A percentile compares a stretch with the other conserved stretches of the same genome.
Conservation (phyloP, 768 basidiomycete species). For the Gloeophyllum trabeum region DNA sequence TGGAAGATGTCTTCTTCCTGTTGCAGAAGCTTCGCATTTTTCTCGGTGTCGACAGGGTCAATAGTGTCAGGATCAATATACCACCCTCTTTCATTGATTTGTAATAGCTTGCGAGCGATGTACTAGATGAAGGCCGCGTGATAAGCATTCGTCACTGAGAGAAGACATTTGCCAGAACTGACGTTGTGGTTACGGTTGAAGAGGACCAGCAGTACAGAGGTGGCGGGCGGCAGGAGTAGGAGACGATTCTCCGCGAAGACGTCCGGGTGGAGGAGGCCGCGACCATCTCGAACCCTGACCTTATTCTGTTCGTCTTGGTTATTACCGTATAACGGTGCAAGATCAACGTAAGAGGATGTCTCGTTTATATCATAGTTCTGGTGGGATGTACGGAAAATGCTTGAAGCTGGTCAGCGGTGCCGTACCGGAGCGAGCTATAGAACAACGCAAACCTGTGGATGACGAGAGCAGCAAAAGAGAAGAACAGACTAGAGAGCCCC, state of each 20-base stretch:
- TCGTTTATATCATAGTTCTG: slow-evolving; percentile 59
- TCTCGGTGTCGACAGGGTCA: slow-evolving; percentile 11
- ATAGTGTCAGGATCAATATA: slow-evolving; percentile 46
- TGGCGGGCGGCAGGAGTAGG: slow-evolving; percentile 68
- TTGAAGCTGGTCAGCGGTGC: slow-evolving; percentile 16
- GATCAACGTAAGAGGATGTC: slow-evolving; percentile 81
- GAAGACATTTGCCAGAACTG: slow-evolving; percentile 13
- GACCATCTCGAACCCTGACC: slow-evolving; percentile 47
- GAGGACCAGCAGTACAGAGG: slow-evolving; percentile 66
- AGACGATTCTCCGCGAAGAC: slow-evolving; percentile 72
- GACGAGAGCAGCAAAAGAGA: slow-evolving; percentile 72
- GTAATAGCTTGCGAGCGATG: slow-evolving; percentile 64
- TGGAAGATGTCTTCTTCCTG: slow-evolving; percentile 63
- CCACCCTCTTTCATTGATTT: slow-evolving; percentile 69
- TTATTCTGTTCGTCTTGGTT: slow-evolving; percentile 47
- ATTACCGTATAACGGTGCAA: slow-evolving; percentile 75
- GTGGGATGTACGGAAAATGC: slow-evolving; percentile 78
- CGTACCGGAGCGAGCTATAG: neutral
- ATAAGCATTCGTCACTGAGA: too few relatives aligned
- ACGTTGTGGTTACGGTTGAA: slow-evolving; percentile 89
- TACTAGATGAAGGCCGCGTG: slow-evolving; percentile 46
- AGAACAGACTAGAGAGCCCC: slow-evolving; percentile 72
- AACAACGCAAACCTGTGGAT: slow-evolving; percentile 48
- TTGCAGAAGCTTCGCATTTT: slow-evolving; percentile 20
- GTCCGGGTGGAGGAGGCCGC: slow-evolving; percentile 58